Conservation (phyloP, 2,329 filamentous ascomycete species). For the Epichloe bromicola region DNA sequence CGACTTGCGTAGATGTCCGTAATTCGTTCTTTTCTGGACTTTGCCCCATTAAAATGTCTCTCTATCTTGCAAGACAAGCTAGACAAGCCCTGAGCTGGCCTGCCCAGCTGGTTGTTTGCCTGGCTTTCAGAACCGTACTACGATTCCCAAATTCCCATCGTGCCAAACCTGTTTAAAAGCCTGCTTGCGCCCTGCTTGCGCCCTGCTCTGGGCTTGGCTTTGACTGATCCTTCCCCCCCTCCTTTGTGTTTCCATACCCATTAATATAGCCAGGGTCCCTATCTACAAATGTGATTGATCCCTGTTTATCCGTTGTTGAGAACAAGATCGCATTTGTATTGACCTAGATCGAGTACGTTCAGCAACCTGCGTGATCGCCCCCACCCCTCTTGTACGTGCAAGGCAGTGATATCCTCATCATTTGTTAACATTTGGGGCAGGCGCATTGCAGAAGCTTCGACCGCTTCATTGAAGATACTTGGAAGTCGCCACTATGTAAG, state of each 20-base stretch:
- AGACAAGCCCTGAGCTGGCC: neutral
- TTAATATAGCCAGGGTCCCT: neutral
- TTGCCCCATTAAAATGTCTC: neutral
- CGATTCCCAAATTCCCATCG: neutral
- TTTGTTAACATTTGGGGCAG: neutral
- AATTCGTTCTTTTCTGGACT: neutral
- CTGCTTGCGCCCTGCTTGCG: conserved; percentile 3
- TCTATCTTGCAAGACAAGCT: neutral
- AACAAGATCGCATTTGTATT: neutral
- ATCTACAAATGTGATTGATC: neutral
- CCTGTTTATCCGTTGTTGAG: neutral
- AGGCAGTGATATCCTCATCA: neutral
- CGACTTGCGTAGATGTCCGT: neutral
- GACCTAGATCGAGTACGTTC: neutral
- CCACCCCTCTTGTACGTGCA: neutral
- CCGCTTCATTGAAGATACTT: neutral
- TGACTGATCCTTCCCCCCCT: neutral
- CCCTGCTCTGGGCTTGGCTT: neutral
- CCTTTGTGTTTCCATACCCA: neutral
- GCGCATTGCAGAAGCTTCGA: neutral
- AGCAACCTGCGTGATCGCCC: neutral
- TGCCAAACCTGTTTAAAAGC: conserved; percentile 1
- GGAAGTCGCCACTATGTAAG: conserved; percentile 7
- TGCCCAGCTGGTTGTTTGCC: neutral
- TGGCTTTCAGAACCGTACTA: neutral